These are phyloP conservation scores for Gnetum montanum DNA, from an alignment of 75 land plant genomes.

Conservation along the genomic window DNA sequence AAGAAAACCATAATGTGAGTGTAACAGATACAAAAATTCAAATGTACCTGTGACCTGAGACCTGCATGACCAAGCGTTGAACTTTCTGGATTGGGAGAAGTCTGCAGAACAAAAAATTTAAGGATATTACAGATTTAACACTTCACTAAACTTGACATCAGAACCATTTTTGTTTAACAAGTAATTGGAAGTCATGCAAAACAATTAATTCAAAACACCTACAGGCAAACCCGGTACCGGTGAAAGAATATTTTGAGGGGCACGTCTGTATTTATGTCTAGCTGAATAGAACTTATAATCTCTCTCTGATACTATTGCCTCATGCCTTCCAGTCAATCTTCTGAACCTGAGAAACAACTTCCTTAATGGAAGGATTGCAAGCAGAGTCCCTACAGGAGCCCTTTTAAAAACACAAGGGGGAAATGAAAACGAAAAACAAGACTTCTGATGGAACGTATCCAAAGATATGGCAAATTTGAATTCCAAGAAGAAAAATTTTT, in stretches of 20 bases:
- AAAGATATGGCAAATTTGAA: background rate
- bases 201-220: constrained; percentile 8
- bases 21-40: background rate
- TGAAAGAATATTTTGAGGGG: constrained; percentile 36
- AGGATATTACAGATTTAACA: background rate
- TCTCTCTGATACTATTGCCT: constrained; percentile 62
- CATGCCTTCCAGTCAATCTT: constrained; percentile 86
- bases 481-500: background rate
- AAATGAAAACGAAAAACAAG: background rate
- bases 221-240: constrained; percentile 42
- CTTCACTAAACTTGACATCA: background rate
- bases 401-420: background rate
- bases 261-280: constrained; percentile 88
- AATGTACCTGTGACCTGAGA: constrained; percentile 16
- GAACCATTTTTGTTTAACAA: background rate
- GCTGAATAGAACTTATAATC: constrained; percentile 93
- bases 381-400: background rate
- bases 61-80: constrained; percentile 19
- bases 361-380: background rate
- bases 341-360: constrained; percentile 58
- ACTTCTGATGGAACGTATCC: background rate
- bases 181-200: background rate
- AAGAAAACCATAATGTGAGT: background rate
- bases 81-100: constrained; percentile 21
- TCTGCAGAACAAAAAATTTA: constrained; percentile 13